Base-by-base conservation (phyloP, 495 filamentous ascomycete genomes). In the Daldinia childiae region DNA sequence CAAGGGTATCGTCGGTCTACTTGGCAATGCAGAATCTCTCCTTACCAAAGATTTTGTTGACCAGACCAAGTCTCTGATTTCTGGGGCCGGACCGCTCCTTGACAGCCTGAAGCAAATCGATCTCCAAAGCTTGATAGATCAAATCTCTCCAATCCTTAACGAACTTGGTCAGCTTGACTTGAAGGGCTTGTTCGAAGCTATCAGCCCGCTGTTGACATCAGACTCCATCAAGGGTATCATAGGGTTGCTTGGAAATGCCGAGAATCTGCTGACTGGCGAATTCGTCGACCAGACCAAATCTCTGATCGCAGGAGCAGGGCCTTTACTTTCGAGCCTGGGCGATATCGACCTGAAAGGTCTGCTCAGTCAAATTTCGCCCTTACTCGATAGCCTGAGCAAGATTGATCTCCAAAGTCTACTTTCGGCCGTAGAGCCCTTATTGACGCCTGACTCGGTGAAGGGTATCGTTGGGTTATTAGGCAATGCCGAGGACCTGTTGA, bases 401-500 rank as follows among this genome's bases (percentile, higher is more conserved):
- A 39, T 80, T 6, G 78, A 80, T 30, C 69, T 80, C 19, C 68
- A 78, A 41, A 76, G 75, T 54, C 27, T 73, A 32, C 24, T 78
- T 12, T 30, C 58, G 0, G 76, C 76, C 5, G 34, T 76, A 1
- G 68, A 63, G 55, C 78, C 78, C 32, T 71, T 85, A 8, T 71
- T 85, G 51, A 77, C 75, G 11, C 71, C 73, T 12, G 74, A 80
- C 41, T 80, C 82, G 15, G 75, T 83, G 15, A 76, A 81, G 51
- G 76, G 76, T 15, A 77, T 85, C 11, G 72, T 80, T 32, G 76
- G 64, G 27, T 66, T 85, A 21, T 64, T 84, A n/a, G 72, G 45
- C 48, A 85, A 82, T 55, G 82, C 81, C 24, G 79, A 80, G 62
- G 57, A 77, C 15, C 75, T 86, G 0, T 66, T 86, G 54, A 82